Evolutionary conservation across 2,329 filamentous ascomycete species (phyloP).

Genomic region (Aquanectria penicillioides): DNA sequence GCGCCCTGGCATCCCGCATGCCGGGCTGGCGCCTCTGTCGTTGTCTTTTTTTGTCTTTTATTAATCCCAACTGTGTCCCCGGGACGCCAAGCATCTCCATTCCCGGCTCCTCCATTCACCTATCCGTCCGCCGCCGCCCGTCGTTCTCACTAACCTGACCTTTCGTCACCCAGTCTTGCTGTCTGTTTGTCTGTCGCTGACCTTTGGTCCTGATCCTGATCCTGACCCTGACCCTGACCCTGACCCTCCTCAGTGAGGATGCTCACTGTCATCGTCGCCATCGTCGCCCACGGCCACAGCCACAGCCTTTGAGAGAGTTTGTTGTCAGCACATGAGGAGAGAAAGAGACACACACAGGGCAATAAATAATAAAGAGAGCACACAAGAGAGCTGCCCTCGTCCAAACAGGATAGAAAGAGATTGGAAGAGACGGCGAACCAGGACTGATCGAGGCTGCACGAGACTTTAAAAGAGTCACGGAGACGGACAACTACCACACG

Average conservation of each 20-base stretch:
- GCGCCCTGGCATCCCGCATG: slow-evolving; percentile 15
- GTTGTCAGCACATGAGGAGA: too few relatives aligned
- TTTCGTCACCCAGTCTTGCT: too few relatives aligned
- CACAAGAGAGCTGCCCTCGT: too few relatives aligned
- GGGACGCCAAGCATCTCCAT: slow-evolving; percentile 15
- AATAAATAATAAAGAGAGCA: too few relatives aligned
- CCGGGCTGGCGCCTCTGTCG: slow-evolving; percentile 6
- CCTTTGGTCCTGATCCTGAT: too few relatives aligned
- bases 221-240: too few relatives aligned
- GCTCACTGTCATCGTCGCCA: not conserved
- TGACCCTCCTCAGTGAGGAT: slow-evolving; percentile 2
- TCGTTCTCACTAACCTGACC: not conserved
- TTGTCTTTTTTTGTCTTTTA: slow-evolving; percentile 9
- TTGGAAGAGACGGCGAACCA: not conserved
- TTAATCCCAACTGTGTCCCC: slow-evolving; percentile 11
- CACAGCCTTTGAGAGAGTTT: not conserved
- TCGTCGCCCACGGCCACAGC: not conserved
- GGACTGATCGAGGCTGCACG: not conserved
- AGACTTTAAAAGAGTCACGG: not conserved
- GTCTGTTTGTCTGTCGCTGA: too few relatives aligned
- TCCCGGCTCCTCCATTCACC: not conserved
- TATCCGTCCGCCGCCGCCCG: not conserved
- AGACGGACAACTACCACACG: not conserved
- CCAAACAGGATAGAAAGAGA: slow-evolving; percentile 1
- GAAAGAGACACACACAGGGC: too few relatives aligned